A percentile compares a stretch with the other conserved stretches of the same genome.
These are phyloP conservation scores for Blastocystis sp. DNA, from an alignment of 352 stramenopile species.

Conservation along the genomic window DNA sequence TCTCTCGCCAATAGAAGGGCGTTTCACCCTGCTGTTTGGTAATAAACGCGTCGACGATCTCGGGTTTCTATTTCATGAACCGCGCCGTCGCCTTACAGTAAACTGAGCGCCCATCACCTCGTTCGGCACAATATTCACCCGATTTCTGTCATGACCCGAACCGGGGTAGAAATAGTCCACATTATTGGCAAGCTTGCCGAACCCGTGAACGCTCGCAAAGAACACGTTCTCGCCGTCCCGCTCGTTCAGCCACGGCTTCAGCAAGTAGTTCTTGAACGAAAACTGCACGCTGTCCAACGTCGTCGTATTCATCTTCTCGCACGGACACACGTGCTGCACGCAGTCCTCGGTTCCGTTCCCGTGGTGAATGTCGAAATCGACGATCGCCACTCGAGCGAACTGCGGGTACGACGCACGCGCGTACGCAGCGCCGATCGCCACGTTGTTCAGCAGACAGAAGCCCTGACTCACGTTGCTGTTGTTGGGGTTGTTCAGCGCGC, in stretches of 20 bases:
- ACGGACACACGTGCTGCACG: constrained; percentile 63
- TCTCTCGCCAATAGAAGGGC: constrained; percentile 71
- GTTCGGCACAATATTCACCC: constrained; percentile 12
- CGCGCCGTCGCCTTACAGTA: background rate
- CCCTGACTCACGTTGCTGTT: constrained; percentile 78
- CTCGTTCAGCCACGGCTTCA: constrained; percentile 66
- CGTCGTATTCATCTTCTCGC: background rate
- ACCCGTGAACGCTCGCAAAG: constrained; percentile 72
- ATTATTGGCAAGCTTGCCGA: constrained; percentile 47
- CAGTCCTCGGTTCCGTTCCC: constrained; percentile 86
- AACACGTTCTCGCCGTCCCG: constrained; percentile 62
- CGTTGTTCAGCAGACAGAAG: constrained; percentile 95
- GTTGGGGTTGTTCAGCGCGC: constrained; percentile 67
- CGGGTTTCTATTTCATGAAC: constrained; percentile 28
- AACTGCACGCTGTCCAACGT: background rate
- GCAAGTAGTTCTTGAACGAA: constrained; percentile 20
- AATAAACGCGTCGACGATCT: constrained; percentile 35
- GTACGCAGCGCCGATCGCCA: constrained; percentile 89
- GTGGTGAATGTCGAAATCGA: constrained; percentile 87
- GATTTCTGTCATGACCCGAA: constrained; percentile 9
- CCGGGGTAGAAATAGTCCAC: constrained; percentile 65
- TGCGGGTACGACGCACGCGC: constrained; percentile 79
- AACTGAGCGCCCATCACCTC: background rate
- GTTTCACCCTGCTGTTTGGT: constrained; percentile 5
- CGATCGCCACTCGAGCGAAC: constrained; percentile 87